These are phyloP conservation scores for Plasmodium berghei DNA, from an alignment of 169 alveolate genomes.

Conservation along the genomic window DNA sequence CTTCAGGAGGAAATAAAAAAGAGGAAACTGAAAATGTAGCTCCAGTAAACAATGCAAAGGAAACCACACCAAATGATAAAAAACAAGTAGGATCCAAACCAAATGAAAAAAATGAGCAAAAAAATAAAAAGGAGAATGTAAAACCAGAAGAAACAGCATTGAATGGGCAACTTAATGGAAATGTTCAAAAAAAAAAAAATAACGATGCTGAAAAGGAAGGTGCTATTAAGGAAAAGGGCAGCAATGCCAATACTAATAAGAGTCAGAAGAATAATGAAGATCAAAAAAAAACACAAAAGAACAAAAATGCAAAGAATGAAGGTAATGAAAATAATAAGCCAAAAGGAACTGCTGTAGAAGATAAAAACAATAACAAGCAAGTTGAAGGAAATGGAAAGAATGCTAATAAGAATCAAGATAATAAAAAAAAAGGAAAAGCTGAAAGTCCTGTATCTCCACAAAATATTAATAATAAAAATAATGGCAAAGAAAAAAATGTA, in stretches of 20 bases:
- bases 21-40: not conserved
- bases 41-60: not conserved
- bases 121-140: not conserved
- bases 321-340: not conserved
- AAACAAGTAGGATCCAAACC: conserved; percentile 27
- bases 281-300: conserved; percentile 18
- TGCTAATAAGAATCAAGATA: conserved; percentile 3
- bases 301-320: conserved; percentile 31
- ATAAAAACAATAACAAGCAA: not conserved
- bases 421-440: not conserved
- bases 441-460: not conserved
- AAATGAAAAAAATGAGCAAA: conserved; percentile 11
- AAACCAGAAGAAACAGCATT: not conserved
- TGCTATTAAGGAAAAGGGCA: conserved; percentile 2
- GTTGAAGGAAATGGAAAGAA: conserved; percentile 7
- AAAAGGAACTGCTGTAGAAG: not conserved
- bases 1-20: conserved; percentile 22
- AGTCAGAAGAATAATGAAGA: not conserved
- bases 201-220: conserved; percentile 23
- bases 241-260: not conserved
- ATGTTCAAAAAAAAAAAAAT: not conserved
- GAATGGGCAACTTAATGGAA: not conserved
- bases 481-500: not conserved
- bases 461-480: not conserved
- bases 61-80: conserved; percentile 13